Base-by-base conservation (phyloP, 805 yeast genomes). In the Hanseniaspora valbyensis region DNA sequence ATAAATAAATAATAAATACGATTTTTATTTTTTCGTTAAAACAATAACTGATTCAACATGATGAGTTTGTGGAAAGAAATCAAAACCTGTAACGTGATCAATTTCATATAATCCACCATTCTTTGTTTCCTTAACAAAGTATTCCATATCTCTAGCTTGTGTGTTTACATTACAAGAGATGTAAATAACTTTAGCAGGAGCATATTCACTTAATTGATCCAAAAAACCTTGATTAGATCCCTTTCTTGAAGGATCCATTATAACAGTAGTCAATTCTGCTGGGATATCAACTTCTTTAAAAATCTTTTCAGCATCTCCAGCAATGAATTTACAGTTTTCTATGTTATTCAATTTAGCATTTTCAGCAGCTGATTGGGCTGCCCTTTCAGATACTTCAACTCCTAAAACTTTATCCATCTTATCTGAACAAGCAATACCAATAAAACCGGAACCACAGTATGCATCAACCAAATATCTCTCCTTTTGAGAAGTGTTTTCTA, bases 101-200 rank as follows among this genome's bases (percentile, higher is more conserved):
- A 92, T 75, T 52, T 68, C 69, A 68, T 87, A 92, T 36, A 73
- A 61, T 7, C 62, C 57, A 3, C 92, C 92, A 56, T 77, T 63
- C 32, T 68, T 72, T 8, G 90, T 80, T 33, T 79, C 73, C 54
- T 74, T 76, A 52, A 89, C 64, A 60, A 92, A 84, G 70, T 79
- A 88, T 57, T 86, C 90, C 42, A 92, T 63, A 64, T 92, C 98
- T 58, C 97, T 73, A 4, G 97, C 97, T 66, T 92, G 98, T 18
- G 96, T 86, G 68, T 90, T 96, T 44, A 92, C 98, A 62, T 92
- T 92, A 71, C 98, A 92, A 54, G 95, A 86, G 52, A 92, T 84
- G 67, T 92, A 92, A n/a, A 92, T 94, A 50, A 92, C 78, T 58
- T 80, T 80, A 14, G 83, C 83, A 2, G 98, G 97, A 54, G 76